Conservation (phyloP, 2,329 filamentous ascomycete species). For the Xylaria multiplex region DNA sequence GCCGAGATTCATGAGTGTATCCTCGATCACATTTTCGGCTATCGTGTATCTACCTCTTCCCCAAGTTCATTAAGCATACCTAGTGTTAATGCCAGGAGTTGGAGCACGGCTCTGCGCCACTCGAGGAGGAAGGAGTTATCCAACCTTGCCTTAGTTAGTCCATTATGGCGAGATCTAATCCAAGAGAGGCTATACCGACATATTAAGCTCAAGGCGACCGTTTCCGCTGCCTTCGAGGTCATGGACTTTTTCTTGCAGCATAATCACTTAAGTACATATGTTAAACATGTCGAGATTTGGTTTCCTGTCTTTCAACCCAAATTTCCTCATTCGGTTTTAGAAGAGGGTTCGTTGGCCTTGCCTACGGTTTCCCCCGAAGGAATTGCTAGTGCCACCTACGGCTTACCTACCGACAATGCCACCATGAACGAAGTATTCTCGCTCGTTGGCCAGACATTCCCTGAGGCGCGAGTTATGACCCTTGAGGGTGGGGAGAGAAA, state of each 20-base stretch:
- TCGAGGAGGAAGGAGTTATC: constrained; percentile 74
- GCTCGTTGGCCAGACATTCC: constrained; percentile 68
- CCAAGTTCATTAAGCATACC: constrained; percentile 65
- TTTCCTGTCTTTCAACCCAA: constrained; percentile 77
- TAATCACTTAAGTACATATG: constrained; percentile 68
- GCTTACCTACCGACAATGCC: constrained; percentile 71
- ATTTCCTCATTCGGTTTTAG: constrained; percentile 55
- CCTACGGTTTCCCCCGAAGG: constrained; percentile 66
- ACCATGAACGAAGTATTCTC: constrained; percentile 75
- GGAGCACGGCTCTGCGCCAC: constrained; percentile 73
- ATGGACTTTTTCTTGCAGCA: constrained; percentile 68
- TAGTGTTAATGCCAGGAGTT: constrained; percentile 63
- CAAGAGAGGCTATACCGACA: constrained; percentile 79
- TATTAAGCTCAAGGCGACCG: constrained; percentile 78
- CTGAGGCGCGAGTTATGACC: constrained; percentile 72
- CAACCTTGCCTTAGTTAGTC: constrained; percentile 70
- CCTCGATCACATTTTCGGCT: constrained; percentile 76
- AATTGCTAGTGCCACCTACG: constrained; percentile 67
- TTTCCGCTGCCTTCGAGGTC: constrained; percentile 69
- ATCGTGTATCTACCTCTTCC: constrained; percentile 69
- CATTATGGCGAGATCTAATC: constrained; percentile 72
- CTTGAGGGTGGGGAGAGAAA: constrained; percentile 81
- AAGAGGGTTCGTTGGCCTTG: constrained; percentile 56
- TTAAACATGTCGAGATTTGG: constrained; percentile 81
- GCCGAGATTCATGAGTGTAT: constrained; percentile 78